phyloP scores from a whole-genome alignment of 2,329 filamentous ascomycete genomes.

The Calonectria hongkongensis region DNA sequence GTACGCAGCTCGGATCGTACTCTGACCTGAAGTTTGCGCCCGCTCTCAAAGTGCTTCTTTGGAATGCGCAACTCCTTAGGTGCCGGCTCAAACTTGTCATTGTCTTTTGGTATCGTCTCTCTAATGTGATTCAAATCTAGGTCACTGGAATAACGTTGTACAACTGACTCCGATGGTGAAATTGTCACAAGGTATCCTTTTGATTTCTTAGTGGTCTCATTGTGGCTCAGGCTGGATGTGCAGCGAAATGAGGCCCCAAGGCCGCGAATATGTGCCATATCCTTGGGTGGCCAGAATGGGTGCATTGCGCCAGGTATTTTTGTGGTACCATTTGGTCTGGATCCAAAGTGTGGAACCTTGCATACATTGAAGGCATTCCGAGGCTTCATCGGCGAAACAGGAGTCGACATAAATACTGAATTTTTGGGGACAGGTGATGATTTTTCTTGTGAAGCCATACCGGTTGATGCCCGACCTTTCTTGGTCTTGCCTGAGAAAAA shows the following conservation, averaged over 20 bases:
- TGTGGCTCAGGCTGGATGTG: slow-evolving; percentile 71
- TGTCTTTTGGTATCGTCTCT: slow-evolving; percentile 54
- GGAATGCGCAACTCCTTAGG: slow-evolving; percentile 73
- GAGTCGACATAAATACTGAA: slow-evolving; percentile 71
- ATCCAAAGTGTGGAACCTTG: slow-evolving; percentile 65
- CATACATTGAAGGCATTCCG: slow-evolving; percentile 56
- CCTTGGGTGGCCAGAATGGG: slow-evolving; percentile 83
- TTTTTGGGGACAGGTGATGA: slow-evolving; percentile 56
- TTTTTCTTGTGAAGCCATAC: slow-evolving; percentile 50
- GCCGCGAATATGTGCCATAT: slow-evolving; percentile 78
- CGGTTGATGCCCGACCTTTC: slow-evolving; percentile 45
- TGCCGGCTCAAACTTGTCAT: slow-evolving; percentile 65
- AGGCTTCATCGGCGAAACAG: slow-evolving; percentile 69
- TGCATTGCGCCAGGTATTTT: slow-evolving; percentile 80
- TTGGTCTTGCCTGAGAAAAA: slow-evolving; percentile 65
- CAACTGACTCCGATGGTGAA: slow-evolving; percentile 62
- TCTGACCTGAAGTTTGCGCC: slow-evolving; percentile 70
- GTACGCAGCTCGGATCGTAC: slow-evolving; percentile 68
- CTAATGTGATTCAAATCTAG: slow-evolving; percentile 56
- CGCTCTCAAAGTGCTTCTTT: slow-evolving; percentile 74
- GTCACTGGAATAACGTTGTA: slow-evolving; percentile 56
- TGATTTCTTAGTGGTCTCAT: slow-evolving; percentile 42
- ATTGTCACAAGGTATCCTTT: slow-evolving; percentile 5
- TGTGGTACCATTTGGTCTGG: slow-evolving; percentile 66
- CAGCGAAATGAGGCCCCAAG: slow-evolving; percentile 32